Evolutionary conservation across 2,329 filamentous ascomycete species (phyloP).

Genomic region (Allantophomopsis cytisporea): DNA sequence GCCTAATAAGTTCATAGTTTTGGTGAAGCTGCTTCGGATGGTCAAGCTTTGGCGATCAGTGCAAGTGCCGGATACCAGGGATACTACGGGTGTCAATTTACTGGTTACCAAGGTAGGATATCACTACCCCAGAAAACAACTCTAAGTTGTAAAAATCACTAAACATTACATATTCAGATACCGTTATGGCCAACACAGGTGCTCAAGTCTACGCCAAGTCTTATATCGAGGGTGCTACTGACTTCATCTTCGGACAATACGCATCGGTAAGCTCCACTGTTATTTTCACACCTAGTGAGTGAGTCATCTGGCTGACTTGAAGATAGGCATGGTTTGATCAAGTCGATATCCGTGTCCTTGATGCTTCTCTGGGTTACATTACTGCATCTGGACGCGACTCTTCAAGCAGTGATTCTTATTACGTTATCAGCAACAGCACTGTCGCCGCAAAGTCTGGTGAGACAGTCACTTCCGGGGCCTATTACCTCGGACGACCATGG

Average conservation of each 20-base stretch:
- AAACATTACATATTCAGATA: slow-evolving; percentile 22
- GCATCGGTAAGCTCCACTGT: slow-evolving; percentile 10
- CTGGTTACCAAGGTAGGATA: slow-evolving; percentile 29
- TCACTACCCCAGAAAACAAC: too few species aligned
- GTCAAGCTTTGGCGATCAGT: slow-evolving; percentile 37
- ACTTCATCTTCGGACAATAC: slow-evolving; percentile 44
- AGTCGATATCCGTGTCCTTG: slow-evolving; percentile 27
- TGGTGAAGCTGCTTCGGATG: slow-evolving; percentile 16
- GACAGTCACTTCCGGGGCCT: slow-evolving; percentile 22
- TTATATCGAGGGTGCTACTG: slow-evolving; percentile 42
- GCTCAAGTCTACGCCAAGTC: slow-evolving; percentile 39
- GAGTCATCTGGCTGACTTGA: too few species aligned
- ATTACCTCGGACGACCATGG: slow-evolving; percentile 40
- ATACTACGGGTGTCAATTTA: slow-evolving; percentile 41
- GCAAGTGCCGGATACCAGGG: slow-evolving; percentile 35
- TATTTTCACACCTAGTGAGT: too few species aligned
- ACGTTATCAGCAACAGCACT: slow-evolving; percentile 39
- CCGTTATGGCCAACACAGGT: slow-evolving; percentile 33
- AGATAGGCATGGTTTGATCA: slow-evolving; percentile 33
- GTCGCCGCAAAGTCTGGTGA: slow-evolving; percentile 26
- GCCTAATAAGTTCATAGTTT: too few species aligned
- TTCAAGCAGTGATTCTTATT: slow-evolving; percentile 29
- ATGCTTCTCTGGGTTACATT: slow-evolving; percentile 28
- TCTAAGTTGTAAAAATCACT: too few species aligned
- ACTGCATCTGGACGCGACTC: slow-evolving; percentile 29